These are phyloP conservation scores for Globisporangium abappressorium DNA, from an alignment of 352 stramenopile genomes.

Conservation along the genomic window DNA sequence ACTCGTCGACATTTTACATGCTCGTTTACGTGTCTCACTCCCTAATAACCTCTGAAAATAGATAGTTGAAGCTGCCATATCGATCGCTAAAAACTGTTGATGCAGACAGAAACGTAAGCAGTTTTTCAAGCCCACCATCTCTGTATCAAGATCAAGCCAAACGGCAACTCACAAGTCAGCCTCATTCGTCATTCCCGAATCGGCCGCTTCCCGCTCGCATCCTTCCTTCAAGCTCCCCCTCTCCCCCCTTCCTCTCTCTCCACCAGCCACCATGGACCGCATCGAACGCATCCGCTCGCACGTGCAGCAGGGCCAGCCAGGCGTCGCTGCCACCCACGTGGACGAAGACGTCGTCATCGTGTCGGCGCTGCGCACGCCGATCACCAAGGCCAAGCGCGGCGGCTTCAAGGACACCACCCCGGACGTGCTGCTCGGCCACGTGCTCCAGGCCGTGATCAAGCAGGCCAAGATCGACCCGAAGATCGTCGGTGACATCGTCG, in stretches of 20 bases:
- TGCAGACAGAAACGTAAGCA: conserved; percentile 2
- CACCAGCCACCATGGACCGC: conserved; percentile 46
- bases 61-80: no score
- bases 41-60: background rate
- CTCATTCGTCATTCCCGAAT: conserved; percentile 11
- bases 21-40: background rate
- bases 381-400: conserved; percentile 84
- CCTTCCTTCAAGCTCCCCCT: background rate
- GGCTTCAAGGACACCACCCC: conserved; percentile 92
- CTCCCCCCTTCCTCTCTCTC: background rate
- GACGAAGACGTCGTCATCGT: conserved; percentile 87
- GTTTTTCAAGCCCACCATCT: background rate
- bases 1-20: background rate
- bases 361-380: conserved; percentile 79
- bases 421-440: conserved; percentile 85
- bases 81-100: background rate
- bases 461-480: conserved; percentile 79
- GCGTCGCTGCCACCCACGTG: conserved; percentile 14
- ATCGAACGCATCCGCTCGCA: conserved; percentile 75
- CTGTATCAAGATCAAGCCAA: background rate
- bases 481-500: conserved; percentile 75
- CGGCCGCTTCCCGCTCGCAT: conserved; percentile 1
- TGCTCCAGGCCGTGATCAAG: conserved; percentile 80
- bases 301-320: conserved; percentile 34
- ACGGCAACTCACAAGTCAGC: background rate